Evolutionary conservation across 2,329 filamentous ascomycete genomes (phyloP).

Genomic region (Talaromyces sp.): DNA sequence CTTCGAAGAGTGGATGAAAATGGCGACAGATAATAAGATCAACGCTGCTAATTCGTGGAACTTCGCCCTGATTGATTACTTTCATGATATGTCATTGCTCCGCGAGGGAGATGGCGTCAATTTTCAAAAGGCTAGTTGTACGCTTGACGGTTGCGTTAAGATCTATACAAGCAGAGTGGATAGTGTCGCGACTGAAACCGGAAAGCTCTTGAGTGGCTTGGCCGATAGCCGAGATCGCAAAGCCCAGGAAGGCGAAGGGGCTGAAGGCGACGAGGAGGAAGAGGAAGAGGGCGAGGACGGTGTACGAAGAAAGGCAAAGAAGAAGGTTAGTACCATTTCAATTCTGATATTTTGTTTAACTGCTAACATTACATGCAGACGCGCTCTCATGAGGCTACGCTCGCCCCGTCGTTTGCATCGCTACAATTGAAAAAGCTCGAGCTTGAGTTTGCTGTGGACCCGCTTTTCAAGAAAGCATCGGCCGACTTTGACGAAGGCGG

Average conservation of each 20-base stretch:
- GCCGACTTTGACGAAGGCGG: constrained; percentile 98
- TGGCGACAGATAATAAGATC: constrained; percentile 99
- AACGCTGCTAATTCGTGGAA: constrained; percentile 99
- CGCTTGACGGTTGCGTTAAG: constrained; percentile 95
- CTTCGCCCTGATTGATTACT: constrained; percentile 99
- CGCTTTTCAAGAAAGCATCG: constrained; percentile 97
- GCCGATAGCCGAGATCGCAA: constrained; percentile 73
- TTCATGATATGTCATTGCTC: constrained; percentile 96
- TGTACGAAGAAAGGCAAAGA: constrained; percentile 55
- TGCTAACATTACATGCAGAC: constrained; percentile 40
- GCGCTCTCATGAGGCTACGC: constrained; percentile 85
- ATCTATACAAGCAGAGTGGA: constrained; percentile 98
- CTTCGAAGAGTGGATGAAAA: constrained; percentile 99
- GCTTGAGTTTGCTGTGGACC: constrained; percentile 92
- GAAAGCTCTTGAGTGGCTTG: constrained; percentile 87
- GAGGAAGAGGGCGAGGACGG: constrained; percentile 53
- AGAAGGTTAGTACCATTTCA: constrained; percentile 57
- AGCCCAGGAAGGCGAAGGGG: constrained; percentile 59
- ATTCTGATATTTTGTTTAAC: neutral
- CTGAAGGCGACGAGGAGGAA: constrained; percentile 61
- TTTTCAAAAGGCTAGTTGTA: constrained; percentile 97
- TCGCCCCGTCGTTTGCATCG: constrained; percentile 82
- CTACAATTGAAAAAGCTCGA: constrained; percentile 97
- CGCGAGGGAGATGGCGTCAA: constrained; percentile 97
- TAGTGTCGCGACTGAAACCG: constrained; percentile 95